These are phyloP conservation scores for Boletus coccyginus DNA, from an alignment of 768 basidiomycete genomes.

Conservation along the genomic window DNA sequence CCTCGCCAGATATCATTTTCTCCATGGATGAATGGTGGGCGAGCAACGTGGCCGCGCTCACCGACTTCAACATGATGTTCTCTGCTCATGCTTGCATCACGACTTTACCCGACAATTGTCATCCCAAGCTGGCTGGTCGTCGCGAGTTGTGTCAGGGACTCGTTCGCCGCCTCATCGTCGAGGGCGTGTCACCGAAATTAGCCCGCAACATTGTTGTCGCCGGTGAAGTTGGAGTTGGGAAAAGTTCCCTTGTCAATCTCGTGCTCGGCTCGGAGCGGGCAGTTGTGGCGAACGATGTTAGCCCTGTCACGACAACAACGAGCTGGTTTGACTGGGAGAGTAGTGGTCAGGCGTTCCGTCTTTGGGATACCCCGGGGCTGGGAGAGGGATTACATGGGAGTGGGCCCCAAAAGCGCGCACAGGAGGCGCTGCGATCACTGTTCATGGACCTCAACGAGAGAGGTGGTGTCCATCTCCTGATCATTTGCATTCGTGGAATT, in stretches of 20 bases:
- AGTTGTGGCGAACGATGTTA: constrained; percentile 11
- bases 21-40: constrained; percentile 42
- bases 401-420: constrained; percentile 14
- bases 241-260: constrained; percentile 29
- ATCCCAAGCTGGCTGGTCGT: constrained; percentile 21
- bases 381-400: constrained; percentile 21
- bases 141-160: constrained; percentile 15
- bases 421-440: constrained; percentile 19
- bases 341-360: constrained; percentile 10
- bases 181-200: constrained; percentile 20
- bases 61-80: constrained; percentile 32
- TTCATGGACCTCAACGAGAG: constrained; percentile 21
- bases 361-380: constrained; percentile 34
- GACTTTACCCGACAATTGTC: constrained; percentile 18
- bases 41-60: constrained; percentile 29
- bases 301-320: constrained; percentile 15
- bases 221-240: constrained; percentile 29
- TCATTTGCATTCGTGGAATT: constrained; percentile 26
- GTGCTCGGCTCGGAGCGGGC: constrained; percentile 24
- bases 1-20: constrained; percentile 9
- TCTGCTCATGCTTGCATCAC: constrained; percentile 25
- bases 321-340: constrained; percentile 14
- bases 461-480: constrained; percentile 23
- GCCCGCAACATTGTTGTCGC: constrained; percentile 23
- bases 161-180: constrained; percentile 12